Evolutionary conservation across 345 rosid genomes (phyloP), one percentile per base, ranked within the genome.

Genomic region (Rhizophora mangle): DNA sequence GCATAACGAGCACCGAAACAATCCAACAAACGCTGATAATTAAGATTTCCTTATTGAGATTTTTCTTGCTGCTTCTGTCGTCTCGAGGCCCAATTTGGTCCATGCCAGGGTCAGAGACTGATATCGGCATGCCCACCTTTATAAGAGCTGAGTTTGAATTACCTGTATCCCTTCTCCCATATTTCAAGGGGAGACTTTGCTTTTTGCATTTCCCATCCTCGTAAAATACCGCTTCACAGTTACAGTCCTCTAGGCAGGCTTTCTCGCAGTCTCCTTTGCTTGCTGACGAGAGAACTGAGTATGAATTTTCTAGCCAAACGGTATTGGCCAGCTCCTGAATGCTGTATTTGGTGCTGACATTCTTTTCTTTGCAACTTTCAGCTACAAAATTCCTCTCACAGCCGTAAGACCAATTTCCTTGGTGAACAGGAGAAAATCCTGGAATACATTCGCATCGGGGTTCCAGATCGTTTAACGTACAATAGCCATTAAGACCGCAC

Each of bases 401-500:
- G 22, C 83, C 79, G 0, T 67, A 19, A 30, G 63, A 49, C 67
- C 60, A 26, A 53, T 62, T 76, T 24, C 67, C 72, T 13, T 30
- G 10, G 21, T 13, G 8, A 49, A 74, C 68, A 3, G n/a, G 4
- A 10, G 22, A 51, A 47, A 77, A 81, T 22, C 73, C 76, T 13
- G 77, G 82, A 47, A 81, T 65, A 46, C 82, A 81, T 1, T 0
- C 1, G 36, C 80, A 80, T 3, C 3, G 56, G 10, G 67, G 24
- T 18, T 54, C 59, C 24, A 1, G 20, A 30, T 56, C 77, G 6
- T 19, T 65, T n/a, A 21, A 3, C 19, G 62, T 6, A 52, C 81
- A 81, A 55, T n/a, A 81, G 20, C 65, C 49, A 32, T 81, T 78
- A 3, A 75, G 16, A 47, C 81, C 84, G 21, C 81, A 81, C 3